Base-by-base conservation (phyloP, 345 rosid genomes). In the Angophora floribunda region DNA sequence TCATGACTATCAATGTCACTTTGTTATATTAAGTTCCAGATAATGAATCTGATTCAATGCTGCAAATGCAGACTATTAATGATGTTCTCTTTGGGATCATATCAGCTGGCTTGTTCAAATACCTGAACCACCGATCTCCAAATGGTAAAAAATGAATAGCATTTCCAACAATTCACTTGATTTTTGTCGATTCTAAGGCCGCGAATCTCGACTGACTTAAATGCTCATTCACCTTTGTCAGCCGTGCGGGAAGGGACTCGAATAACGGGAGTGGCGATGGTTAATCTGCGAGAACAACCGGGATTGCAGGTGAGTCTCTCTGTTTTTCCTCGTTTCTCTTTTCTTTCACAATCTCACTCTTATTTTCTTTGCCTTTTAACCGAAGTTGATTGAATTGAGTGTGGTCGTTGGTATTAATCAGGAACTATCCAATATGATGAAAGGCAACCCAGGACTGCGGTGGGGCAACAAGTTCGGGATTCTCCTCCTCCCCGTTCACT, bases 381-480 rank as follows among this genome's bases (percentile, higher is more conserved):
- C 28, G 36, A 61, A 61, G 70, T 61, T 13, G 70, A 61, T 28
- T 61, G 70, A 61, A 28, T 28, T 13, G 70, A 61, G 32, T 28
- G 32, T 6, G 36, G 70, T 13, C 12, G 41, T 61, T 61, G 70
- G 36, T 12, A 13, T 61, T 28, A 28, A 28, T 12, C 36, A 61
- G 93, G 96, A 95, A 7, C 21, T 91, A 16, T 84, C 92, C 10
- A 75, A 92, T 5, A 57, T 91, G 91, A 87, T 90, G 92, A 55
- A 88, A 59, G 61, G 53, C 87, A 89, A 88, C 86, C 90, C 93
- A 4, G 41, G 87, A 45, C n/a, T 88, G 1, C 67, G 89, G 17
- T 94, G 95, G 95, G 98, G 96, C 2, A 95, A 95, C 92, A 91
- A 87, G 89, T 92, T 95, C 82, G 96, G 96, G 10, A 87, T 93